Percentiles rank a stretch among this genome's conserved stretches.
These are phyloP conservation scores for Prunus campanulata DNA, from an alignment of 306 rosid genomes.

Conservation along the genomic window DNA sequence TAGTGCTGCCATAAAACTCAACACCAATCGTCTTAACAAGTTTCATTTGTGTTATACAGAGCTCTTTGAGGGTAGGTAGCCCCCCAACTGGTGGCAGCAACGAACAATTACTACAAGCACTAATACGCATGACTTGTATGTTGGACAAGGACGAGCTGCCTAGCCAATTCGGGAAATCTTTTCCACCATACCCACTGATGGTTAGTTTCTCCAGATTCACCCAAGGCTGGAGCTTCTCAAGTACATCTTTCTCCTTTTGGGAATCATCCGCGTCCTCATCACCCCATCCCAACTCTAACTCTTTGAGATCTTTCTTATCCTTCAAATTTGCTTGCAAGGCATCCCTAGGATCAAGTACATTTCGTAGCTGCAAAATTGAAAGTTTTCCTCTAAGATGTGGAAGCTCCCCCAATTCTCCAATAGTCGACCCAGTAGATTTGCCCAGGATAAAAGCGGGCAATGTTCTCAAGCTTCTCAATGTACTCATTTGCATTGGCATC, in stretches of 20 bases:
- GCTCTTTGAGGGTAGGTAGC: slow-evolving; percentile 11
- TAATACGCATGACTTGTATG: not conserved
- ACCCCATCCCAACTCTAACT: slow-evolving; percentile 7
- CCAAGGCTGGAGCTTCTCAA: not conserved
- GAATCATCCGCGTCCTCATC: fast-evolving
- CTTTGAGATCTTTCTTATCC: slow-evolving; percentile 7
- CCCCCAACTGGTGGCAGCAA: slow-evolving; percentile 13
- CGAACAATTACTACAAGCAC: not conserved
- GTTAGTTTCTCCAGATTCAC: not conserved
- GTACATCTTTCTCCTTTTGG: not conserved
- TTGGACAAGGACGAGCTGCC: not conserved
- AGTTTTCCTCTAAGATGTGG: not conserved
- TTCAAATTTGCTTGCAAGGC: slow-evolving; percentile 14
- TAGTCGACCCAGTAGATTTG: not conserved
- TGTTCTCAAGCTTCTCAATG: not conserved
- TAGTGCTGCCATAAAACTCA: not conserved
- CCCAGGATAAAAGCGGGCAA: not conserved
- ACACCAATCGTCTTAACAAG: not conserved
- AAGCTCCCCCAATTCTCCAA: not conserved
- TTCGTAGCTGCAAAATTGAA: not conserved
- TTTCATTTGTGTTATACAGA: fast-evolving
- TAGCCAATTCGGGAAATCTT: slow-evolving; percentile 16
- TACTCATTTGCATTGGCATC: not conserved
- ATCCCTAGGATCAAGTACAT: slow-evolving; percentile 1
- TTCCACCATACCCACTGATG: not conserved